phyloP scores from a whole-genome alignment of 1,284 basidiomycete species.

The Cutaneotrichosporon curvatum region DNA sequence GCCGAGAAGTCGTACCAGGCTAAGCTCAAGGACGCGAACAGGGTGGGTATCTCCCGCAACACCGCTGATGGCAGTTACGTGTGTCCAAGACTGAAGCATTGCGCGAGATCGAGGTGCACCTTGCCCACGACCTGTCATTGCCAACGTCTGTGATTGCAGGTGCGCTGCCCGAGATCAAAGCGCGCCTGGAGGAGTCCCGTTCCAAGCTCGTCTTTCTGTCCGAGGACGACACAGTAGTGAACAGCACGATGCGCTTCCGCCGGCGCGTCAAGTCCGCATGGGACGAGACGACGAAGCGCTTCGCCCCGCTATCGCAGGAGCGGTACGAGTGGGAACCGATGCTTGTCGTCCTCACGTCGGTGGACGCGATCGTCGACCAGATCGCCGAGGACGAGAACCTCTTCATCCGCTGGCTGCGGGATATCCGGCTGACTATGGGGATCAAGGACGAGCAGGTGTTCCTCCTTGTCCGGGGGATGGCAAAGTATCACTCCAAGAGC shows the following conservation, averaged over 20 bases:
- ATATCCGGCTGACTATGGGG: constrained; percentile 25
- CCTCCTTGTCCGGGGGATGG: constrained; percentile 41
- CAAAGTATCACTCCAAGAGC: constrained; percentile 35
- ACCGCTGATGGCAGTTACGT: constrained; percentile 25
- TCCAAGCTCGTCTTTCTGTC: constrained; percentile 26
- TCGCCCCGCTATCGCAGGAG: constrained; percentile 27
- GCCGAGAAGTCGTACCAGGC: constrained; percentile 36
- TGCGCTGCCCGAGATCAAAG: constrained; percentile 34
- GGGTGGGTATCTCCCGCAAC: neutral
- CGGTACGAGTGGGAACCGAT: constrained; percentile 46
- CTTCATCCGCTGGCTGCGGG: constrained; percentile 28
- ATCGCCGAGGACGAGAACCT: constrained; percentile 19
- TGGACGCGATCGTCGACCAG: constrained; percentile 38
- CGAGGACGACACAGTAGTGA: constrained; percentile 24
- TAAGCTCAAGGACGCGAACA: constrained; percentile 34
- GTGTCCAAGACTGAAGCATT: constrained; percentile 40
- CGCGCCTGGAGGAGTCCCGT: constrained; percentile 27
- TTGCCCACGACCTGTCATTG: constrained; percentile 34
- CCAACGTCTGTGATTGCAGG: constrained; percentile 36
- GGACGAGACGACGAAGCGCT: constrained; percentile 26
- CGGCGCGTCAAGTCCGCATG: constrained; percentile 35
- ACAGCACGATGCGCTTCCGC: constrained; percentile 38
- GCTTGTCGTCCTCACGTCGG: constrained; percentile 32
- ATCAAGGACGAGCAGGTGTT: constrained; percentile 31
- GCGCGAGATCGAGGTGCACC: constrained; percentile 39